These are phyloP conservation scores for Apiotrichum siamense DNA, from an alignment of 1,284 basidiomycete species.

Conservation along the genomic window DNA sequence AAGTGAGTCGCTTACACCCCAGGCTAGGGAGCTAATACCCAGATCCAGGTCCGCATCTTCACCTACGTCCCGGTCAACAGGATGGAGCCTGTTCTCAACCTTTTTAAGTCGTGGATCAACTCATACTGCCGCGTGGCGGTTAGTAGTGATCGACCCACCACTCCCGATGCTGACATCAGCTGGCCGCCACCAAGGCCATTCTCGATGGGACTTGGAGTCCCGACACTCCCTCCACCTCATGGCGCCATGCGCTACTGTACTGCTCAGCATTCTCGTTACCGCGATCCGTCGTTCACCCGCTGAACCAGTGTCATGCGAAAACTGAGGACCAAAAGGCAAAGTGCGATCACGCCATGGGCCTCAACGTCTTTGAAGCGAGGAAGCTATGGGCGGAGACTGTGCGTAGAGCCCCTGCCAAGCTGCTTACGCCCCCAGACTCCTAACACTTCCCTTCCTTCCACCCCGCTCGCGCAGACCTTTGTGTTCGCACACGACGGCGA, in stretches of 20 bases:
- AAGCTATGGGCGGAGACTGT: neutral
- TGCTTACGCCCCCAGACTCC: neutral
- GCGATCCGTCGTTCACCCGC: neutral
- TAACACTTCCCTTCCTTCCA: neutral
- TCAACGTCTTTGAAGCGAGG: neutral
- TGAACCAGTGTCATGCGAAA: neutral
- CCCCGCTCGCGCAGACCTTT: neutral
- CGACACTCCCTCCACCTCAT: neutral
- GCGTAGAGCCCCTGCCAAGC: neutral
- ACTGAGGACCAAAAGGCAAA: neutral
- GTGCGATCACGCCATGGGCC: neutral
- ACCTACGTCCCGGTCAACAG: neutral
- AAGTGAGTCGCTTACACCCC: neutral
- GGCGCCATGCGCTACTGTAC: neutral
- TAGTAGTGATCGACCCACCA: too few species aligned
- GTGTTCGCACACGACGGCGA: neutral
- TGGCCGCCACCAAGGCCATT: neutral
- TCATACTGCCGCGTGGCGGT: neutral
- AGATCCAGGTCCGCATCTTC: neutral
- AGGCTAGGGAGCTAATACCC: neutral
- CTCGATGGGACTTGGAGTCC: neutral
- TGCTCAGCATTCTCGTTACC: neutral
- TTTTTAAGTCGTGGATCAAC: neutral
- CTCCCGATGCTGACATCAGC: too few species aligned
- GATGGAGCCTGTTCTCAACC: neutral